A percentile compares a stretch with the other conserved stretches of the same genome.
These are phyloP conservation scores for Speleostelium caveatum DNA, from an alignment of 78 protist genomes.

Conservation along the genomic window DNA sequence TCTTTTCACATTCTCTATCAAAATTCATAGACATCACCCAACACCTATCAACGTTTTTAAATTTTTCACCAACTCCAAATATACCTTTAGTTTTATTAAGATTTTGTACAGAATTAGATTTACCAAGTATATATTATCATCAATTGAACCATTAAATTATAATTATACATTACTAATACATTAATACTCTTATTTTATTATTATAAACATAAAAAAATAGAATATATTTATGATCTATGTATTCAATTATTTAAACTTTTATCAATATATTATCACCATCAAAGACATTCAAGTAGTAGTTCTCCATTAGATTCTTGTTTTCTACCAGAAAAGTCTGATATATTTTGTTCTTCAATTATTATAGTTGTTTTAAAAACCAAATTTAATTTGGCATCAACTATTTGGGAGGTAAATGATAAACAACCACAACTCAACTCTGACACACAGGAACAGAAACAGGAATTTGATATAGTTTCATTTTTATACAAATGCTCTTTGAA, in stretches of 20 bases:
- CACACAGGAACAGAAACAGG: no score
- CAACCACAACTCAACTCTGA: no score
- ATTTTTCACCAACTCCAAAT: slow-evolving; percentile 23
- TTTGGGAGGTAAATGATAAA: no score
- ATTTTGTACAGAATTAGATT: slow-evolving; percentile 49
- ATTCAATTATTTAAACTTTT: slow-evolving; percentile 26
- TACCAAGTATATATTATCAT: slow-evolving; percentile 51
- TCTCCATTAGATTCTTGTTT: neutral
- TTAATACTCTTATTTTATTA: neutral
- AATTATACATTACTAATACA: neutral
- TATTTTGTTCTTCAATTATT: slow-evolving; percentile 8
- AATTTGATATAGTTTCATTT: no score
- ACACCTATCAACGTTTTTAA: slow-evolving; percentile 33
- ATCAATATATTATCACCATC: slow-evolving; percentile 9
- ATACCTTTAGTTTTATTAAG: slow-evolving; percentile 32
- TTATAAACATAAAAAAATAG: neutral
- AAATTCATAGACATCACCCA: neutral
- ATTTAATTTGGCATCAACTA: no score
- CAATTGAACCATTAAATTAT: no score
- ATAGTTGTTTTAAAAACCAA: slow-evolving; percentile 1
- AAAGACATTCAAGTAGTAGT: neutral
- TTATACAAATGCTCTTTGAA: no score
- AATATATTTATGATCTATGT: slow-evolving; percentile 12
- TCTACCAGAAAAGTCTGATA: slow-evolving; percentile 7
- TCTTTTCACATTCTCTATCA: neutral